Evolutionary conservation across 495 filamentous ascomycete genomes (phyloP), one percentile per base, ranked within the genome.

Genomic region (Aspergillus taichungensis): DNA sequence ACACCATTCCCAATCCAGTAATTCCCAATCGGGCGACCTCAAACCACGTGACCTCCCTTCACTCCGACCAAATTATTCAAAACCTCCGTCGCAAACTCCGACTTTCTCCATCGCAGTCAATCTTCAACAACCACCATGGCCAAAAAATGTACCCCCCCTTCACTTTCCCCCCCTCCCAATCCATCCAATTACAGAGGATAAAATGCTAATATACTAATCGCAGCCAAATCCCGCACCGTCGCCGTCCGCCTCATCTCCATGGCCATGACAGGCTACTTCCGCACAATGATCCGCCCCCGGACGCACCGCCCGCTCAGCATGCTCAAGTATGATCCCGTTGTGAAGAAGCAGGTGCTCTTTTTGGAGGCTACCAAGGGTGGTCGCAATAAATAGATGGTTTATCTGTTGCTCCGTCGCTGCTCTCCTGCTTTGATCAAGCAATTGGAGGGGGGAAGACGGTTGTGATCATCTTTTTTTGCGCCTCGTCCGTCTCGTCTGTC

Each of bases 321-420:
- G 89, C 74, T 97, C 52, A 99, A 99, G 71, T 97, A 99, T 64
- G 94, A 99, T 68, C 94, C 94, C 46, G 86, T 99, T 56, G 86
- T 94, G 85, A 87, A 67, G 88, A 89, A 88, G 71, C 79, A 90
- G 70, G 90, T 96, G 35, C 75, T 96, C 3, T 96, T 96, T 67
- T 76, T 95, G 27, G 90, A 96, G 68, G 81, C 86, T 68, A 94
- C 91, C 53, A 82, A 84, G 54, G 69, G 73, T 45, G 73, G 73
- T 47, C 64, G 68, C 54, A 56, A 57, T 32, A 66, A 62, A 58
- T 72, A 31, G 52, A 35, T 39, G 27, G 12, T 11, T 24, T 6
- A 30, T 32, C 41, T 13, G 13, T 43, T 8, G 27, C 18, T 3
- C 14, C 27, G 6, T 14, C 12, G 10, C 13, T 36, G 10, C 14